Base-by-base conservation (phyloP, 176 grass and related monocot genomes). In the Eleusine coracana region DNA sequence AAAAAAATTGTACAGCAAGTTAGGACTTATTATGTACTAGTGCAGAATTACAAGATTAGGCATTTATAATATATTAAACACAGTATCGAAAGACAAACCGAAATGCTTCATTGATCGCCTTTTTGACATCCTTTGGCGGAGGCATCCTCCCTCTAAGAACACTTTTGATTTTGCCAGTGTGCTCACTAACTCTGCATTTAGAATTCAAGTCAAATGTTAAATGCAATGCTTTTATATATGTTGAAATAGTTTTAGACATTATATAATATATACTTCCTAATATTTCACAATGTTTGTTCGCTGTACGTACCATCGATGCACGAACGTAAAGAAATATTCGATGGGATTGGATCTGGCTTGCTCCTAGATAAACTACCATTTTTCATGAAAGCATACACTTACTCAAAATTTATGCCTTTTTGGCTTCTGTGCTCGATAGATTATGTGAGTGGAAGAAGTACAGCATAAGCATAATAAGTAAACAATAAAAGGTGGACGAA, bases 131-230 rank as follows among this genome's bases (percentile, higher is more conserved):
- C 84, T 93, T 89, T 5, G 82, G 75, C 80, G 28, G 65, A 88
- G 92, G 92, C 89, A 70, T 14, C 66, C 90, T 58, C 28, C 94
- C 78, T 78, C 84, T 94, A 66, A 98, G 86, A 39, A 98, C 82
- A 58, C 10, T 90, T 85, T 49, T 94, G 41, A 98, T 91, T 86
- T 85, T 91, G 37, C 94, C 86, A 50, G 88, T 85, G 56, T 94
- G 60, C 31, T 93, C 90, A 81, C 91, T 89, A 67, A 71, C 36
- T 84, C 95, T 98, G 95, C 90, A 94, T 39, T 83, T 73, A 80
- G 45, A 81, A 51, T 58, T 40, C 40, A 87, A 14, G 16, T 40
- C 40, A 87, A 14, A 11, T 77, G 44, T 84, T 77, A 90, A 21
- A 60, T 77, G 38, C 66, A 49, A 18, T 3, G 21, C 38, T 71